Evolutionary conservation across 352 stramenopile species (phyloP).

Genomic region (Phytophthora sojae): DNA sequence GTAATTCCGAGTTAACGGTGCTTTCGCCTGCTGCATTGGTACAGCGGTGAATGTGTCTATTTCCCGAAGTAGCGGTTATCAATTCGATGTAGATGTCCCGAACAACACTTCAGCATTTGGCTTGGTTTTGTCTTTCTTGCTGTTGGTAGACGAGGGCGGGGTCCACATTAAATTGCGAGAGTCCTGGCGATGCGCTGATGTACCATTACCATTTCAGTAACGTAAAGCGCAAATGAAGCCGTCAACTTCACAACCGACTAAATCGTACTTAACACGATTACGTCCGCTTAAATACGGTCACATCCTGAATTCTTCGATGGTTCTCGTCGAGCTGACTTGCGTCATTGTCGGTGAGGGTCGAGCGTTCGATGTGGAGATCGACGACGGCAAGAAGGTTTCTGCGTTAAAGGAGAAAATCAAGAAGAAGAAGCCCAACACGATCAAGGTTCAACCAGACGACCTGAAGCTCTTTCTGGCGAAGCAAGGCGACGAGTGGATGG

Average conservation of each 20-base stretch:
- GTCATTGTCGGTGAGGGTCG: background rate
- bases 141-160: conserved; percentile 41
- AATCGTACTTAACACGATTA: too few relatives aligned
- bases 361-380: background rate
- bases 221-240: too few relatives aligned
- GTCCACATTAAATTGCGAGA: conserved; percentile 88
- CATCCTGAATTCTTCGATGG: too few relatives aligned
- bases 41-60: background rate
- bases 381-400: conserved; percentile 3
- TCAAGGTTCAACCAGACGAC: background rate
- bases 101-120: conserved; percentile 82
- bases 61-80: background rate
- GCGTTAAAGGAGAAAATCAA: background rate
- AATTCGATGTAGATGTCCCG: conserved; percentile 33
- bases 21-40: background rate
- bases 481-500: background rate
- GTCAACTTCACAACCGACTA: too few relatives aligned
- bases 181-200: conserved; percentile 76
- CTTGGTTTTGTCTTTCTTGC: conserved; percentile 75
- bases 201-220: conserved; percentile 44
- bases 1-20: conserved; percentile 15
- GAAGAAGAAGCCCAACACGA: background rate
- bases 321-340: background rate
- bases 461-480: conserved; percentile 3
- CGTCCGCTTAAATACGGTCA: too few relatives aligned